Conservation (phyloP, 139 green algal species). For the Bryopsis sp. region DNA sequence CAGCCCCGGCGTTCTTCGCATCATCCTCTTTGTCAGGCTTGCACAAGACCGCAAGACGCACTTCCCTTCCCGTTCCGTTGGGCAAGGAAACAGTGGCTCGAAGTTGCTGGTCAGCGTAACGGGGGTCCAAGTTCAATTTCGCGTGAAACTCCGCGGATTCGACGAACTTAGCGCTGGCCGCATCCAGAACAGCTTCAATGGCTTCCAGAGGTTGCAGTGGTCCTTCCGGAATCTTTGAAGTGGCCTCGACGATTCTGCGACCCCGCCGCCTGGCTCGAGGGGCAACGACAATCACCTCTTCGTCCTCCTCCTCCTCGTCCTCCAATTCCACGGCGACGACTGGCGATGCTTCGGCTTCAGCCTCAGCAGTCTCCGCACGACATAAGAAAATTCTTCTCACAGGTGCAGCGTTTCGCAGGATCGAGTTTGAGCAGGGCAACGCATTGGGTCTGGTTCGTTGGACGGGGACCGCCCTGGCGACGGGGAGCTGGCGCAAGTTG, state of each 20-base stretch:
- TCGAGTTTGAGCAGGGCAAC: too few species aligned
- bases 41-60: conserved; percentile 88
- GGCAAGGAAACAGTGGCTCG: conserved; percentile 91
- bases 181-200: conserved; percentile 49
- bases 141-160: conserved; percentile 93
- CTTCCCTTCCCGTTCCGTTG: conserved; percentile 86
- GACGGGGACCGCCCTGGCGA: too few species aligned
- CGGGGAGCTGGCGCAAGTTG: too few species aligned
- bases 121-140: conserved; percentile 72
- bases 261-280: neutral
- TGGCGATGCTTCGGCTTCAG: neutral
- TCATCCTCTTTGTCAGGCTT: conserved; percentile 66
- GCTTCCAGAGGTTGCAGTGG: conserved; percentile 62
- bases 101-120: conserved; percentile 97
- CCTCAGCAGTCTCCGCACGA: too few species aligned
- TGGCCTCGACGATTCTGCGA: neutral
- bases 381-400: too few species aligned
- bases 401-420: too few species aligned
- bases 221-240: conserved; percentile 13
- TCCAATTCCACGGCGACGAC: neutral
- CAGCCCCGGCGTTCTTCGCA: conserved; percentile 83
- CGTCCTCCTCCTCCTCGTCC: neutral
- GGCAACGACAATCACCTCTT: neutral
- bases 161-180: conserved; percentile 85
- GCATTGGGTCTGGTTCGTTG: too few species aligned